A percentile compares a stretch with the other conserved stretches of the same genome.
These are phyloP conservation scores for Calonectria multiphialidica DNA, from an alignment of 2,329 filamentous ascomycete genomes.

Conservation along the genomic window DNA sequence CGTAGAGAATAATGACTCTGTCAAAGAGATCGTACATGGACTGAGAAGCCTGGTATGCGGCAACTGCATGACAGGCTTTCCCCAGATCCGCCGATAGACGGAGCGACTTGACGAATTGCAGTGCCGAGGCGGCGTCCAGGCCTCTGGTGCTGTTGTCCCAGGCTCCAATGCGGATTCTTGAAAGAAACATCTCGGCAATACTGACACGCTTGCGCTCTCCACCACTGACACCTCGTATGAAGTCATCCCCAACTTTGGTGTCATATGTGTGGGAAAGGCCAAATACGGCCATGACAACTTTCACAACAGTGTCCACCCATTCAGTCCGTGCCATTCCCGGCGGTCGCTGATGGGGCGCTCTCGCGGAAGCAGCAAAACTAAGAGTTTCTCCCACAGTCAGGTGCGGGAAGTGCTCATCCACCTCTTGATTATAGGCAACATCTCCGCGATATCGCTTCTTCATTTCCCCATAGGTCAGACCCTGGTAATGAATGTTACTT, in stretches of 20 bases:
- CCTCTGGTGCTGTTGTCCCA: constrained; percentile 9
- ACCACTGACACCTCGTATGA: background rate
- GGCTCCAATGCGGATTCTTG: background rate
- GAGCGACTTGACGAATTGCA: background rate
- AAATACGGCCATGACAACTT: background rate
- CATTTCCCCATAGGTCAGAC: background rate
- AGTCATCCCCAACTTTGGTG: background rate
- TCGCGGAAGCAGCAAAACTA: background rate
- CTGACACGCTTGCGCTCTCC: constrained; percentile 10
- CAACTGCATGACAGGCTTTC: background rate
- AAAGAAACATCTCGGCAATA: constrained; percentile 12
- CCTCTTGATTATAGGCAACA: background rate
- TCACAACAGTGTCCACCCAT: background rate
- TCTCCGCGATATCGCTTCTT: background rate
- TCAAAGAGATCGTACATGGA: constrained; percentile 63
- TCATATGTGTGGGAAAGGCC: background rate
- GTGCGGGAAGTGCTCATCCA: background rate
- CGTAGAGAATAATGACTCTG: constrained; percentile 75
- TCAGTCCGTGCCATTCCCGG: background rate
- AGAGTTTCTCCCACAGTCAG: constrained; percentile 1
- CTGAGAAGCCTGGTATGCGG: constrained; percentile 70
- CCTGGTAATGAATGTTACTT: constrained; percentile 1
- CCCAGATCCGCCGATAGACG: background rate
- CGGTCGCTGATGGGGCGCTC: background rate
- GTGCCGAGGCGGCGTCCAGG: background rate